Base-by-base conservation (phyloP, 257 asterid genomes). In the Scutellaria minor region DNA sequence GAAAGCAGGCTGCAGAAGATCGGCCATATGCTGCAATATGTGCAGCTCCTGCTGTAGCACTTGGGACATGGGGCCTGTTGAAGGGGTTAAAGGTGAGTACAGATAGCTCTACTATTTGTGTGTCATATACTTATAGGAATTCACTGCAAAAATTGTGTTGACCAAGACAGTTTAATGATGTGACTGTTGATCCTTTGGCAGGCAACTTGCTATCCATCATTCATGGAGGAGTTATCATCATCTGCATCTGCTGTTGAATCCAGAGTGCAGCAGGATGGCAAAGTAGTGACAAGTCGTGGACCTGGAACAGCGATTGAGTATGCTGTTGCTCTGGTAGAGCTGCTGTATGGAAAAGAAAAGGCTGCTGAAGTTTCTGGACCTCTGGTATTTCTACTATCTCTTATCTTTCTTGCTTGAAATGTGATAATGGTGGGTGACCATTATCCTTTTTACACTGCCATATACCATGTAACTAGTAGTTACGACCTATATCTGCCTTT, bases 191-290 rank as follows among this genome's bases (percentile, higher is more conserved):
- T 72, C 64, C 71, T 64, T 70, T 51, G 60, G 56, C 81, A 93
- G 97, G 98, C 98, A 66, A 94, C 97, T 39, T 94, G 98, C 78
- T 85, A 91, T 77, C 98, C 98, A 6, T 83, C 96, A 9, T 94
- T 83, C 80, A 88, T 89, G 98, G 96, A 88, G 31, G 89, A 84
- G 68, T 76, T 94, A 64, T 79, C 91, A 9, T 81, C 95, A 54
- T 54, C 89, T 69, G 91, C 91, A 58, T 77, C 79, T 77, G 84
- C 91, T 61, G 91, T 84, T 62, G 98, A 89, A 77, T 91, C 95
- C 53, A 85, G 96, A 78, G 97, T 94, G 60, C 96, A 88, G 78
- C 73, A 83, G 81, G 97, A 94, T 83, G 96, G 90, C 3, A 89
- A 85, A 62, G 90, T 89, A 72, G 90, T 94, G 78, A 94, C 98